Evolutionary conservation across 176 grass and related monocot species (phyloP), one percentile per base, ranked within the genome.

Genomic region (Hyparrhenia diplandra): DNA sequence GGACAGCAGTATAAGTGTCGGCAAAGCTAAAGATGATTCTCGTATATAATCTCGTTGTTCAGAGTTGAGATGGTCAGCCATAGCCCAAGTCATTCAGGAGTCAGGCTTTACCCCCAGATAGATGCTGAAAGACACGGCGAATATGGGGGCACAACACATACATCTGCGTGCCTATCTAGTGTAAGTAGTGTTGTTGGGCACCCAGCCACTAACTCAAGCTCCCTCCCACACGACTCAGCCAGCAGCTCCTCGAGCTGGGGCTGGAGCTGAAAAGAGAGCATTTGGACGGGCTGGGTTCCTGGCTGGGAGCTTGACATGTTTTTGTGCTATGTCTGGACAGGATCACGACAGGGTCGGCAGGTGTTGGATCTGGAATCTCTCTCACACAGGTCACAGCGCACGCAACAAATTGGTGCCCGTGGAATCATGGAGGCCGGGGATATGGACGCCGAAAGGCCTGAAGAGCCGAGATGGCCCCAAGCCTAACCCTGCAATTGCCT

Each of bases 301-400:
- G 43, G 43, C 43, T 46, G 13, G 45, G 45, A 70, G 35, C 49
- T 58, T 54, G 13, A 39, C 47, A 68, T 30, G 46, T 64, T 64
- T 49, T 68, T 40, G 43, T 31, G 21, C 59, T 5, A 1, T 34
- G 13, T 39, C 6, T 16, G 65, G 37, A 46, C 37, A 36, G 28
- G 52, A 60, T 65, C 25, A 32, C 31, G 45, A 55, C 51, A 75
- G 51, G 47, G 49, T 43, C 14, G 29, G 55, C 83, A 72, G 40
- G 58, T 42, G 69, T 65, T 74, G 84, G 69, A 80, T 74, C 76
- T 80, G 76, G 69, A 80, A 86, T 80, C 84, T 57, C n/a, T n/a
- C n/a, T n/a, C n/a, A n/a, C 23, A 40, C 67, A 52, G 64, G 31
- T 67, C 51, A 55, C 51, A 21, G 20, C 51, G 51, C 49, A 54